Base-by-base conservation (phyloP, 2,329 filamentous ascomycete species). In the Zalaria sp. region DNA sequence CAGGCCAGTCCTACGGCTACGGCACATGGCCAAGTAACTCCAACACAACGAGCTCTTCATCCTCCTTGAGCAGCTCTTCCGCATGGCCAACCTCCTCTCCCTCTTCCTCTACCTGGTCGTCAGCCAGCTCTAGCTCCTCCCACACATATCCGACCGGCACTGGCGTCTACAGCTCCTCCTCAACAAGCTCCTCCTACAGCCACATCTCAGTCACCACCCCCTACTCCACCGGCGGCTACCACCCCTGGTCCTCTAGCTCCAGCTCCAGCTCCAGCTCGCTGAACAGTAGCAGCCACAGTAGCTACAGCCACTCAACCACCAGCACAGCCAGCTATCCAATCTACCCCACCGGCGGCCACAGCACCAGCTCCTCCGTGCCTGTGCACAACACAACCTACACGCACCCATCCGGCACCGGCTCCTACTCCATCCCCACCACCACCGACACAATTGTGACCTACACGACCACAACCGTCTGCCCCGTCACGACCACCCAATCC, bases 401-500 rank as follows among this genome's bases (percentile, higher is more conserved):
- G 10, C 32, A 31, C 27, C 32, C 42, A 27, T 7, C 34, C 27
- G 42, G 42, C 28, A 40, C 37, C 34, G 37, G 38, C 27, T 32
- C 29, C 29, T 32, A 7, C 29, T 32, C 29, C 29, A 6, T n/a
- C 29, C 34, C 25, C 25, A 10, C 18, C 5, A 43, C 34, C 39
- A 54, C 52, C 5, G 43, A 51, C 27, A 51, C 47, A 4, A 27
- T 51, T 25, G 55, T 52, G 1, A 56, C 53, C 25, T 58, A 56
- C 45, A 58, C 57, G 18, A 59, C 56, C 10, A 44, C 48, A 18
- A 58, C 57, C 4, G 51, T 51, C 32, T 59, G 54, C 51, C 57
- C 58, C 7, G 42, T 58, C 28, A 57, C 53, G 4, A 39, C 43
- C 25, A 59, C 57, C 3, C 40, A 41, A 18, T 46, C 47, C 10